Evolutionary conservation across 257 asterid species (phyloP).

Genomic region (Nemophila menziesii): DNA sequence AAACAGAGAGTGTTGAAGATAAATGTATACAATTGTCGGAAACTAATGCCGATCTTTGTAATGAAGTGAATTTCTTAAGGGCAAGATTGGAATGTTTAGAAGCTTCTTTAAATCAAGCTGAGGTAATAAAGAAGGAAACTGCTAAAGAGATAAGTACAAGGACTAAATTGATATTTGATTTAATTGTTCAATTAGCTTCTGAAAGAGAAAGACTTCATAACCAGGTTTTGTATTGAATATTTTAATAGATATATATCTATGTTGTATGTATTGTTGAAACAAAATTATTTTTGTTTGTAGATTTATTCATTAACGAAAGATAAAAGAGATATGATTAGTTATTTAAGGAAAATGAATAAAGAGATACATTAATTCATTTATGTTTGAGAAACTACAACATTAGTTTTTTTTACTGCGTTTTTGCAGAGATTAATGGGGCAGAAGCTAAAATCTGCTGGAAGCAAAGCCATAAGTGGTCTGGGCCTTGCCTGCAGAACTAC

Average conservation of each 20-base stretch:
- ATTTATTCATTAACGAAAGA: constrained; percentile 19
- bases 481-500: too few species aligned
- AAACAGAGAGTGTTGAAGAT: constrained; percentile 66
- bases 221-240: too few species aligned
- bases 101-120: constrained; percentile 51
- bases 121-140: constrained; percentile 61
- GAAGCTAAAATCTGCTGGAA: too few species aligned
- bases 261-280: too few species aligned
- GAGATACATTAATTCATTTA: too few species aligned
- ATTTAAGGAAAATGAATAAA: constrained; percentile 11
- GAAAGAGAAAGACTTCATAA: constrained; percentile 86
- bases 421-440: too few species aligned
- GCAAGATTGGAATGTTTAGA: constrained; percentile 44
- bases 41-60: constrained; percentile 52
- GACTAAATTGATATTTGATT: constrained; percentile 60
- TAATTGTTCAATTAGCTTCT: constrained; percentile 58
- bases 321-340: constrained; percentile 17
- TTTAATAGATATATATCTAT: constrained; percentile 4
- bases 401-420: too few species aligned
- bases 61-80: constrained; percentile 42
- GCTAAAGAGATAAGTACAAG: constrained; percentile 48
- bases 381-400: too few species aligned
- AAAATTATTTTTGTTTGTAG: constrained; percentile 16
- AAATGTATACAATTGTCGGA: constrained; percentile 77
- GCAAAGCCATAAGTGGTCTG: too few species aligned